phyloP scores from a whole-genome alignment of 2,329 filamentous ascomycete species.

The Rhexocercosporidium sp. region DNA sequence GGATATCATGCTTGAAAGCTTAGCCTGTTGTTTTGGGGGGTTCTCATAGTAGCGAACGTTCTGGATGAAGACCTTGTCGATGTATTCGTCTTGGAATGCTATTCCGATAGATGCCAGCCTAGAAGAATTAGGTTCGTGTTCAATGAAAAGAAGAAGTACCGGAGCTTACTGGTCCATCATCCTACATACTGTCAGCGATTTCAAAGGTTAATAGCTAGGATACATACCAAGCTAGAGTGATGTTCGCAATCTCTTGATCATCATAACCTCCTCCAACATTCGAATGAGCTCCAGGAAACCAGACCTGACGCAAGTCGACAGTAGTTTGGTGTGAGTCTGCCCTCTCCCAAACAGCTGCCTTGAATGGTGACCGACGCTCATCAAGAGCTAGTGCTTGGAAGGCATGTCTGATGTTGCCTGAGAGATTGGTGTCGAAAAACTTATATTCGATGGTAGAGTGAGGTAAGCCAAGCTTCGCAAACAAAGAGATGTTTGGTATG shows the following conservation, averaged over 20 bases:
- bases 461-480: conserved; percentile 41
- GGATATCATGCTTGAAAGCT: conserved; percentile 27
- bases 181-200: conserved; percentile 46
- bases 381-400: conserved; percentile 58
- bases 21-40: conserved; percentile 25
- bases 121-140: background rate
- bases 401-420: conserved; percentile 50
- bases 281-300: conserved; percentile 51
- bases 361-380: conserved; percentile 50
- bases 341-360: conserved; percentile 48
- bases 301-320: conserved; percentile 46
- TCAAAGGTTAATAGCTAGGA: background rate
- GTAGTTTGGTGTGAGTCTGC: conserved; percentile 28
- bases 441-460: conserved; percentile 45
- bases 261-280: conserved; percentile 55
- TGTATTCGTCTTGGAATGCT: conserved; percentile 44
- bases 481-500: conserved; percentile 50
- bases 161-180: conserved; percentile 50
- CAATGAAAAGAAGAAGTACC: background rate
- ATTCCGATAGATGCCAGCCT: conserved; percentile 43
- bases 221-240: conserved; percentile 46
- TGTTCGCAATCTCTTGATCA: conserved; percentile 53
- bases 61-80: conserved; percentile 40
- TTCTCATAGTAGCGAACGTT: conserved; percentile 40
- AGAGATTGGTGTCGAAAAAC: conserved; percentile 52